These are phyloP conservation scores for Pezicula carpinea DNA, from an alignment of 2,329 filamentous ascomycete genomes.

Conservation along the genomic window DNA sequence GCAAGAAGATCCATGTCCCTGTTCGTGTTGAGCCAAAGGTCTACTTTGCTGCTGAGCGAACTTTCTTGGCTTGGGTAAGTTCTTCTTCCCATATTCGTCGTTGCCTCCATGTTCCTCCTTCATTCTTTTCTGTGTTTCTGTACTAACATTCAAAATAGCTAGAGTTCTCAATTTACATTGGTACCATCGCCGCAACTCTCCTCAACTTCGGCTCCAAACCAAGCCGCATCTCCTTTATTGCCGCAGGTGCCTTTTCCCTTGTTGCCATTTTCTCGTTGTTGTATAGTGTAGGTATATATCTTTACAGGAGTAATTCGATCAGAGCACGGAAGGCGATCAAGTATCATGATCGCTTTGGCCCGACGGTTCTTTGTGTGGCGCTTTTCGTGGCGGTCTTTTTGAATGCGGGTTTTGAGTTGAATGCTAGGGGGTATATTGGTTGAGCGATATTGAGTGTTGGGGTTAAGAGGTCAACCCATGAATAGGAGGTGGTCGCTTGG, in stretches of 20 bases:
- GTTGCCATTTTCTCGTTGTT: conserved; percentile 73
- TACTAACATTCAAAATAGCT: conserved; percentile 48
- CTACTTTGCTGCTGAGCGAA: conserved; percentile 92
- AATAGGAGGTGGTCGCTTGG: too few relatives aligned
- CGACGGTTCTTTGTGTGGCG: conserved; percentile 68
- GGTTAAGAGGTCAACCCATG: too few relatives aligned
- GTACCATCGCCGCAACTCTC: conserved; percentile 77
- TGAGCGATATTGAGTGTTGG: neutral
- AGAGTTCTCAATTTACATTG: conserved; percentile 93
- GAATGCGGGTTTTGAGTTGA: conserved; percentile 78
- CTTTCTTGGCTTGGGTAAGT: conserved; percentile 86
- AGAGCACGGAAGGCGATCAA: conserved; percentile 76
- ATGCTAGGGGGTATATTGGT: conserved; percentile 39
- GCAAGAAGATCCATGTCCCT: conserved; percentile 92
- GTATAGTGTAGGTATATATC: conserved; percentile 79
- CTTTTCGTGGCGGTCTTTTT: conserved; percentile 70
- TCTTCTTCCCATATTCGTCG: too few relatives aligned
- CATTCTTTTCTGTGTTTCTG: neutral
- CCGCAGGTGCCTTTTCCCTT: conserved; percentile 75
- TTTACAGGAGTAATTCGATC: conserved; percentile 85
- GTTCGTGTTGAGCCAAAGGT: conserved; percentile 97
- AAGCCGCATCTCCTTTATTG: conserved; percentile 55
- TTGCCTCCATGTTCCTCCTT: conserved; percentile 3
- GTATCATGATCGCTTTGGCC: conserved; percentile 89
- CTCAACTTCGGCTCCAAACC: conserved; percentile 71